Base-by-base conservation (phyloP, 495 filamentous ascomycete species). In the Astrocystis sublimbata region DNA sequence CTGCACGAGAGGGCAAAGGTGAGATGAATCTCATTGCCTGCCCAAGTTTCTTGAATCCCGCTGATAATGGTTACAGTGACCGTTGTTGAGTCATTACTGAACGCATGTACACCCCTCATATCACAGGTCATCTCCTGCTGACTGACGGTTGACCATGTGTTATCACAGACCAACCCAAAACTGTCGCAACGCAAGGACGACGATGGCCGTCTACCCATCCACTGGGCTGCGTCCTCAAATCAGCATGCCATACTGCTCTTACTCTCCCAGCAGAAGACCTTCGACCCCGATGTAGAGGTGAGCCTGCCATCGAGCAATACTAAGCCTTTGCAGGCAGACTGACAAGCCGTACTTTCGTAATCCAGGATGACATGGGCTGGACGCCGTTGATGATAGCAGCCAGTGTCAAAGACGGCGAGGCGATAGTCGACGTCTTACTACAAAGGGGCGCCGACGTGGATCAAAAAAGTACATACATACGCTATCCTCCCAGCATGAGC, bases 211-310 rank as follows among this genome's bases (percentile, higher is more conserved):
- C 84, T 97, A 23, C 89, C 96, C 0, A 87, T 98, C 53, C 96
- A 99, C 76, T 99, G 96, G 96, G 94, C 94, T 1, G 85, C 86
- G 13, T 94, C 92, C 43, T 89, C 89, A 74, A 96, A 93, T 71
- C 88, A 85, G 40, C 75, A 85, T n/a, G 81, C 85, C 38, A 91
- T 96, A 54, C 87, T 90, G 23, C 79, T 89, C 64, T 71, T 93
- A 24, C 81, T 99, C 4, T 76, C 87, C 0, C 77, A 87, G 26
- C 77, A 77, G 52, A 89, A 87, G 69, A 80, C 82, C 63, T 97
- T 98, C 66, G 92, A 98, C 73, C 86, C 90, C 0, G 94, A 98
- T 76, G 89, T 88, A 40, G 87, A 92, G 74, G 90, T 92, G 68
- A 17, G 76, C 55, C 10, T 19, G 51, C 12, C 26, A 66, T 36